Conservation (phyloP, 2,329 filamentous ascomycete genomes). For the Diaporthe vexans region DNA sequence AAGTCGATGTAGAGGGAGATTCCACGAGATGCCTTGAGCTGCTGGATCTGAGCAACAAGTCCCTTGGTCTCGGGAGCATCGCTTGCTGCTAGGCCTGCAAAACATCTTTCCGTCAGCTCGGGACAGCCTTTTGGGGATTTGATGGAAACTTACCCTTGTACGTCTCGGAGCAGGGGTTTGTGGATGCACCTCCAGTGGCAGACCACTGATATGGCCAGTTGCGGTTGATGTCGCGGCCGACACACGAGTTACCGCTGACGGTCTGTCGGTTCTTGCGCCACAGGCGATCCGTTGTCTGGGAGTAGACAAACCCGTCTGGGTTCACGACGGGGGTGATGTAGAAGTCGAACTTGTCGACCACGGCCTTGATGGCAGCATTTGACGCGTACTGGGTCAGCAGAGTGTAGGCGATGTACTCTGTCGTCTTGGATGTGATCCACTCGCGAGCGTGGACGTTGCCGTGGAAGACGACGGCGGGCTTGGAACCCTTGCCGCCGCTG, state of each 20-base stretch:
- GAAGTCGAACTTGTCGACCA: constrained; percentile 71
- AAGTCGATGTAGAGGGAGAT: constrained; percentile 75
- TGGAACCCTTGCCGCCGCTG: constrained; percentile 57
- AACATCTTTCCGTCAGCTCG: neutral
- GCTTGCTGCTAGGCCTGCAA: constrained; percentile 42
- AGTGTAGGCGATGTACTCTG: constrained; percentile 64
- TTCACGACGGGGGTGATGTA: constrained; percentile 70
- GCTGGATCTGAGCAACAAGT: constrained; percentile 56
- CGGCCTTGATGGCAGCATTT: constrained; percentile 54
- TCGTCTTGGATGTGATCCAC: constrained; percentile 65
- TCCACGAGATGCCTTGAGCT: constrained; percentile 56
- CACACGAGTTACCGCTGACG: constrained; percentile 54
- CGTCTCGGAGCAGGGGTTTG: constrained; percentile 52
- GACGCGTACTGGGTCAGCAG: constrained; percentile 59
- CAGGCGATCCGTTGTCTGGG: constrained; percentile 63
- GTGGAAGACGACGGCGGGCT: constrained; percentile 65
- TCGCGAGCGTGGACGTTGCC: constrained; percentile 68
- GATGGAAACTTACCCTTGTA: neutral
- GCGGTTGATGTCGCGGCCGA: constrained; percentile 65
- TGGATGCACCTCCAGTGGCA: constrained; percentile 58
- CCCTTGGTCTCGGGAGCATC: constrained; percentile 65
- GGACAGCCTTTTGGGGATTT: neutral
- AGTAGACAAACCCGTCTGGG: constrained; percentile 66
- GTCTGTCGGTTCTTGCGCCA: constrained; percentile 68
- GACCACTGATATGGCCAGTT: constrained; percentile 64